These are phyloP conservation scores for Colletotrichum coccodes DNA, from an alignment of 2,329 filamentous ascomycete genomes.

Conservation along the genomic window DNA sequence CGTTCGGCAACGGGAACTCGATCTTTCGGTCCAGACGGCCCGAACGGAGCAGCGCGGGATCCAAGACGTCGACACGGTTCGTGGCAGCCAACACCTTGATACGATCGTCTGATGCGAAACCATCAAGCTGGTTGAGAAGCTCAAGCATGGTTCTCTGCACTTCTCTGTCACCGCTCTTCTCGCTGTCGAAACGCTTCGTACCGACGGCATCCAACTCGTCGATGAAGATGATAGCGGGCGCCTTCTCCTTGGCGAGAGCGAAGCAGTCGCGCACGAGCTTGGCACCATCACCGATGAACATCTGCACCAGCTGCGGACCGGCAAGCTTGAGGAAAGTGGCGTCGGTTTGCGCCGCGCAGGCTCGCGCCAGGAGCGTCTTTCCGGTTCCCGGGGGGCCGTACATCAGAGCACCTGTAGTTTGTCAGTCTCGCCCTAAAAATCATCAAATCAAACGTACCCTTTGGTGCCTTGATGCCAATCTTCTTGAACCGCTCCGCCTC, in stretches of 20 bases:
- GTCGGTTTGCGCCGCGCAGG: slow-evolving; percentile 96
- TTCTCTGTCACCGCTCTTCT: slow-evolving; percentile 97
- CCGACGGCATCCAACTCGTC: slow-evolving; percentile 98
- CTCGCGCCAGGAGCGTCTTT: slow-evolving; percentile 92
- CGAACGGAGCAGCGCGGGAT: slow-evolving; percentile 89
- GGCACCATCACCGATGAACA: slow-evolving; percentile 99
- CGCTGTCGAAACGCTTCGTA: slow-evolving; percentile 98
- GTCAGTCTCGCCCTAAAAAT: slow-evolving; percentile 20
- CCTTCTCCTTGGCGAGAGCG: slow-evolving; percentile 97
- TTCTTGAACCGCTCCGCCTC: slow-evolving; percentile 99
- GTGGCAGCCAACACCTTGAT: slow-evolving; percentile 97
- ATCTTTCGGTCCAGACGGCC: slow-evolving; percentile 97
- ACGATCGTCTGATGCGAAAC: slow-evolving; percentile 94
- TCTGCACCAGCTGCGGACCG: slow-evolving; percentile 96
- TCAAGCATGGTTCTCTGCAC: slow-evolving; percentile 99
- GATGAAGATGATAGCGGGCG: slow-evolving; percentile 99
- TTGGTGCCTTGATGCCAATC: slow-evolving; percentile 99
- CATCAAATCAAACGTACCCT: slow-evolving; percentile 70
- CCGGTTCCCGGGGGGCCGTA: slow-evolving; percentile 93
- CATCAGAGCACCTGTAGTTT: slow-evolving; percentile 87
- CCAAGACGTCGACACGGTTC: slow-evolving; percentile 93
- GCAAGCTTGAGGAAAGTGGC: slow-evolving; percentile 99
- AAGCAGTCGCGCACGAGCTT: slow-evolving; percentile 98
- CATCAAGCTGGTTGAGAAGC: slow-evolving; percentile 96
- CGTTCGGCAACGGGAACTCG: slow-evolving; percentile 97